Percentiles rank a stretch among this genome's conserved stretches.
These are phyloP conservation scores for Avena atlantica DNA, from an alignment of 176 grass and related monocot species.

Conservation along the genomic window DNA sequence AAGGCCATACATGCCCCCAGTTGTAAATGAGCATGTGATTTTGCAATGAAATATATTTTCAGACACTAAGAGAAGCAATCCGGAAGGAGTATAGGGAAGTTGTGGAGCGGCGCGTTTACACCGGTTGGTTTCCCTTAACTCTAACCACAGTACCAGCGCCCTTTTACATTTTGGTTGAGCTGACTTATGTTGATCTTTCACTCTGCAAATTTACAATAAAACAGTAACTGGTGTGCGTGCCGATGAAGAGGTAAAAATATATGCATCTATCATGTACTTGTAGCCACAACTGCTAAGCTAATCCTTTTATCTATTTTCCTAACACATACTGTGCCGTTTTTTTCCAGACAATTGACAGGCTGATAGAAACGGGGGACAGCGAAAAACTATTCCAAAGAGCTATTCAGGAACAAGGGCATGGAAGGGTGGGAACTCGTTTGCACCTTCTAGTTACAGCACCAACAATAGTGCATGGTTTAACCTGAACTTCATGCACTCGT, in stretches of 20 bases:
- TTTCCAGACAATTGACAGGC: slow-evolving; percentile 73
- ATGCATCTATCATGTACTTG: slow-evolving; percentile 4
- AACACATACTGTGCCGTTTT: not conserved
- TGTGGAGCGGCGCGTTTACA: slow-evolving; percentile 77
- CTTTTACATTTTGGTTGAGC: slow-evolving; percentile 30
- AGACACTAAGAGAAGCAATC: slow-evolving; percentile 75
- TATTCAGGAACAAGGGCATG: slow-evolving; percentile 89
- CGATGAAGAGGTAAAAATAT: slow-evolving; percentile 69
- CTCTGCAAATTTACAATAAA: slow-evolving; percentile 35
- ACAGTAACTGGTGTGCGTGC: slow-evolving; percentile 80
- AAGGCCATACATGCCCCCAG: not conserved
- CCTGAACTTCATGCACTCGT: too few relatives aligned
- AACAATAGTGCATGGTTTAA: too few relatives aligned
- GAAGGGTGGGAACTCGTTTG: slow-evolving; percentile 54
- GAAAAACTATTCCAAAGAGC: slow-evolving; percentile 88
- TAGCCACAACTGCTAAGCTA: slow-evolving; percentile 28
- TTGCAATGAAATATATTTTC: slow-evolving; percentile 35
- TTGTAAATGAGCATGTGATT: not conserved
- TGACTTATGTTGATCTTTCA: not conserved
- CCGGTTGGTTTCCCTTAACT: slow-evolving; percentile 49
- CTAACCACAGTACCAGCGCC: not conserved
- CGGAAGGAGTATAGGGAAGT: slow-evolving; percentile 78
- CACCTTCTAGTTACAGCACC: too few relatives aligned
- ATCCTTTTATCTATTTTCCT: not conserved
- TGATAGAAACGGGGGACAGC: slow-evolving; percentile 82